Base-by-base conservation (phyloP, 257 asterid genomes). In the Petunia axillaris region DNA sequence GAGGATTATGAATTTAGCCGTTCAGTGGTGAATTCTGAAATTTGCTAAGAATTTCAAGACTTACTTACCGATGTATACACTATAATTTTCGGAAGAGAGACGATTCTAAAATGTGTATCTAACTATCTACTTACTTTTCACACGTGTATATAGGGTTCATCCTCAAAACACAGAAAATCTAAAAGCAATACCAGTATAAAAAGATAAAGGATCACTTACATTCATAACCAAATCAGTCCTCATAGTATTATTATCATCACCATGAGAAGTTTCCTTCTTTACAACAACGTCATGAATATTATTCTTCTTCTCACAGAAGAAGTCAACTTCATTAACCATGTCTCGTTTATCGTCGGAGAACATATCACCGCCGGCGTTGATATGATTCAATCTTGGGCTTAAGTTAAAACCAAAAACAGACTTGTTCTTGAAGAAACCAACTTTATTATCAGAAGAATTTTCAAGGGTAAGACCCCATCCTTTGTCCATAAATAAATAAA, bases 391-490 rank as follows among this genome's bases (percentile, higher is more conserved):
- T 25, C 86, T 80, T 1, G 94, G 94, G 84, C 93, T 92, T 71
- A 83, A 70, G 86, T 86, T 85, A 55, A 83, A 89, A 59, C 98
- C 96, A 63, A 87, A 90, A 75, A 83, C 81, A 0, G 92, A 78
- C 83, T 91, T 93, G 79, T 70, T 90, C 1, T 77, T 86, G 54
- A 95, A 91, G 70, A 92, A 84, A 0, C 93, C 93, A 50, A 55
- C 88, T 66, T 48, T 52, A 48, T 79, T 64, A 58, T 44, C 85
- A 58, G 88, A 90, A 39, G 95, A 84, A 79, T 85, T 89, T 6
- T 91, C 98, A 83, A 90, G 87, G 84, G 98, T 83, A 25, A 90
- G 90, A 74, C 94, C 90, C 93, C 97, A 91, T 90, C 97, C 97
- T 84, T 88, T 88, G 84, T 89, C 98, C 99, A 93, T 95, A 89